Conservation (phyloP, 164 flowering plant species). For the Annona squamosa region DNA sequence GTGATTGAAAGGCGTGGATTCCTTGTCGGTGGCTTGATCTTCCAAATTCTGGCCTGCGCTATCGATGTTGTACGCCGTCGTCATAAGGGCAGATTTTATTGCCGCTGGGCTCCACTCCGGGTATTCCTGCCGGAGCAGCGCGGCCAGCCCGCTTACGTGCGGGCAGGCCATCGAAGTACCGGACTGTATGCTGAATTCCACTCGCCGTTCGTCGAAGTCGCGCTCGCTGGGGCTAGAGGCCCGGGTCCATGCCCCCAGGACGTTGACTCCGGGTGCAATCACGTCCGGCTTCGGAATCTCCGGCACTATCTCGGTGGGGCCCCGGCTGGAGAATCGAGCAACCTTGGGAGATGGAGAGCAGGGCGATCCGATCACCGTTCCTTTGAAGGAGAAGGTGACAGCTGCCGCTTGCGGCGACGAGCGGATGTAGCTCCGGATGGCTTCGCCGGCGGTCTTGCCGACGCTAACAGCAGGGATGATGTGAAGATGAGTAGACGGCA, state of each 20-base stretch:
- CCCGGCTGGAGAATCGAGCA: constrained; percentile 88
- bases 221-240: constrained; percentile 48
- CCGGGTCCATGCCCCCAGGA: constrained; percentile 89
- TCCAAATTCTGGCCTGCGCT: constrained; percentile 38
- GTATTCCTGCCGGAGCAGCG: constrained; percentile 57
- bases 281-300: constrained; percentile 92
- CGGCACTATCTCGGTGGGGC: constrained; percentile 57
- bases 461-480: constrained; percentile 72
- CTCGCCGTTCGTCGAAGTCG: constrained; percentile 64
- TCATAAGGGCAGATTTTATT: constrained; percentile 76
- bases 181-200: constrained; percentile 72
- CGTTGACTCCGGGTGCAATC: constrained; percentile 88
- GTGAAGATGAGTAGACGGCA: constrained; percentile 69
- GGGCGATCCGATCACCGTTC: constrained; percentile 51
- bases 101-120: constrained; percentile 79
- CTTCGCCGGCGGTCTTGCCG: constrained; percentile 46
- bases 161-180: constrained; percentile 98
- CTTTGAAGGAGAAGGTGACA: constrained; percentile 54
- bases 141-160: constrained; percentile 84
- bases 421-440: constrained; percentile 40
- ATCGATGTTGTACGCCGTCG: constrained; percentile 62
- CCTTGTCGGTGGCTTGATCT: constrained; percentile 61
- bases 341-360: constrained; percentile 70
- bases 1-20: constrained; percentile 61
- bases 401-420: constrained; percentile 30